Evolutionary conservation across 352 stramenopile genomes (phyloP).

Genomic region (Aphanomyces euteiches): DNA sequence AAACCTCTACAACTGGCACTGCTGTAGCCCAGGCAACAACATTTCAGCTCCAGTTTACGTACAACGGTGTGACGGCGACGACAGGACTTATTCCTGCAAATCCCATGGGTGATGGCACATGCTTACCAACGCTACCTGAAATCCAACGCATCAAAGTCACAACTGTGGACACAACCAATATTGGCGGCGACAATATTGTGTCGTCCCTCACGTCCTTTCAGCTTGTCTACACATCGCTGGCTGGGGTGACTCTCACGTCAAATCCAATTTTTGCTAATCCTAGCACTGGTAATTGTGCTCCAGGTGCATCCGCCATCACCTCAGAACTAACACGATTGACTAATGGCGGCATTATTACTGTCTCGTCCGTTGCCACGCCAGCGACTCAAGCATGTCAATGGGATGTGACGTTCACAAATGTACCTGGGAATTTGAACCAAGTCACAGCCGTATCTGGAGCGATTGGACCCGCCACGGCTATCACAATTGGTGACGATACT

Average conservation of each 20-base stretch:
- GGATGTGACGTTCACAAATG: constrained; percentile 86
- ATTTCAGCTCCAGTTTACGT: constrained; percentile 49
- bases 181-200: constrained; percentile 86
- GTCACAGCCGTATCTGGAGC: constrained; percentile 57
- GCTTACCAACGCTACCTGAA: constrained; percentile 60
- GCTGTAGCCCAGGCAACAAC: constrained; percentile 39
- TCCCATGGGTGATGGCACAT: constrained; percentile 56
- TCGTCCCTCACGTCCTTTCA: constrained; percentile 82
- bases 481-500: constrained; percentile 76
- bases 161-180: constrained; percentile 86
- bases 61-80: constrained; percentile 44
- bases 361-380: constrained; percentile 43
- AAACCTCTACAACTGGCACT: constrained; percentile 45
- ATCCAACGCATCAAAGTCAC: constrained; percentile 89
- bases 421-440: constrained; percentile 80
- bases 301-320: constrained; percentile 53
- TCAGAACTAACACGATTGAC: constrained; percentile 46
- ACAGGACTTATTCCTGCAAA: constrained; percentile 85
- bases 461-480: constrained; percentile 35
- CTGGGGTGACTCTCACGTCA: constrained; percentile 58
- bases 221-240: constrained; percentile 78
- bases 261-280: constrained; percentile 80
- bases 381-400: constrained; percentile 79
- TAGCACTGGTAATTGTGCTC: constrained; percentile 69
- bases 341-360: constrained; percentile 43